Percentiles rank a stretch among this genome's conserved stretches.
Conservation (phyloP, 495 filamentous ascomycete genomes). For the Penicillium coffeae region DNA sequence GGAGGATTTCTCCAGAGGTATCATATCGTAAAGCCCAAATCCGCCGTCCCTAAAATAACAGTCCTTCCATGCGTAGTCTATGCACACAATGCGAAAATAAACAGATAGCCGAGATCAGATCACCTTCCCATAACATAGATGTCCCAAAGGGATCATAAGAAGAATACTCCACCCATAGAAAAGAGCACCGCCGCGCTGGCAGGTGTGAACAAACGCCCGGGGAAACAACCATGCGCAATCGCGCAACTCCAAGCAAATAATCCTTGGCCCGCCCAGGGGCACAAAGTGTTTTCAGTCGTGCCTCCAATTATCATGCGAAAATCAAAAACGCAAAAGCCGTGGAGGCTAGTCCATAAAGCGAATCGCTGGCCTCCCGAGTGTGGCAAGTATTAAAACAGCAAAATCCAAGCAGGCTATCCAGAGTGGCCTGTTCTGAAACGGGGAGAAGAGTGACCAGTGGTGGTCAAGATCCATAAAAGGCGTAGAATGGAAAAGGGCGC, state of each 20-base stretch:
- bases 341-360: neutral
- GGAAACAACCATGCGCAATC: conserved; percentile 1
- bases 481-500: conserved; percentile 1
- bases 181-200: neutral
- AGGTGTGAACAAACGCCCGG: conserved; percentile 11
- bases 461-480: conserved; percentile 9
- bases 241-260: conserved; percentile 7
- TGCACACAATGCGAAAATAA: conserved; percentile 14
- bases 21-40: conserved; percentile 22
- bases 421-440: neutral
- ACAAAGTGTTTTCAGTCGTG: conserved; percentile 12
- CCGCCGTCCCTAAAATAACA: conserved; percentile 1
- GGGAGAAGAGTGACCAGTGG: neutral
- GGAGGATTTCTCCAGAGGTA: conserved; percentile 19
- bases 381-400: conserved; percentile 27
- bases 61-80: conserved; percentile 24
- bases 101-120: conserved; percentile 12
- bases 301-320: conserved; percentile 12
- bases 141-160: conserved; percentile 1
- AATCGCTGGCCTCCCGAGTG: conserved; percentile 12
- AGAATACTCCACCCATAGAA: conserved; percentile 2
- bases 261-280: conserved; percentile 11
- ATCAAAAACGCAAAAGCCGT: neutral
- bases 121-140: conserved; percentile 19
- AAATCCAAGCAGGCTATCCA: conserved; percentile 7